Percentiles rank a stretch among this genome's conserved stretches.
Conservation (phyloP, 257 asterid genomes). For the Nicotiana paniculata region DNA sequence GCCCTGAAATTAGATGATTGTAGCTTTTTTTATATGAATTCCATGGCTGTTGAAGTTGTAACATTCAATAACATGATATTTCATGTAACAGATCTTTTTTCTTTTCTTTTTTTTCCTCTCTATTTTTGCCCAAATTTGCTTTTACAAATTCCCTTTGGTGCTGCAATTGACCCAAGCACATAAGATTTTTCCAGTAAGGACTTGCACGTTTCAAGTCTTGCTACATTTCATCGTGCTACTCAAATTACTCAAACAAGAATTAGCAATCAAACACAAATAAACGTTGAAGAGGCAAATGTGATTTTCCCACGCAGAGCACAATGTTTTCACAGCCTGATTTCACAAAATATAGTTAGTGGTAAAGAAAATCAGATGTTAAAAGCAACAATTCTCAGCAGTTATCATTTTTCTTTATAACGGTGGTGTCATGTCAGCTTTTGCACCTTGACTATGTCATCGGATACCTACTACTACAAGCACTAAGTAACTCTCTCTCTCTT, state of each 20-base stretch:
- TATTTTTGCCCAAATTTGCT: no score
- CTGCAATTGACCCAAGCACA: no score
- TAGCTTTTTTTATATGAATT: not conserved
- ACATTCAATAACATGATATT: not conserved
- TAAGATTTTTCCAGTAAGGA: no score
- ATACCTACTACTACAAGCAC: no score
- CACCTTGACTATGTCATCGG: no score
- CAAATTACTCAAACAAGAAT: not conserved
- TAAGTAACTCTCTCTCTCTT: no score
- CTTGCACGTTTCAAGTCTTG: not conserved
- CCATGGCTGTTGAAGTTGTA: not conserved
- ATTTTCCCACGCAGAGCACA: not conserved
- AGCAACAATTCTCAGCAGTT: not conserved
- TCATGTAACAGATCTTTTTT: no score
- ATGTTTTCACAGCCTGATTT: not conserved
- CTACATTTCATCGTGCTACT: not conserved
- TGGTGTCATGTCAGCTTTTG: no score
- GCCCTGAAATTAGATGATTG: not conserved
- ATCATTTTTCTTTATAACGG: no score
- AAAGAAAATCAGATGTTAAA: not conserved
- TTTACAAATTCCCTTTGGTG: no score
- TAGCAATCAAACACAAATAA: not conserved
- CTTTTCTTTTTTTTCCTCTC: no score
- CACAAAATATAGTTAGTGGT: not conserved
- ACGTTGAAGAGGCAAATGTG: not conserved